Evolutionary conservation across 1,284 basidiomycete species (phyloP), one percentile per base, ranked within the genome.

Genomic region (Agaricales sp.): DNA sequence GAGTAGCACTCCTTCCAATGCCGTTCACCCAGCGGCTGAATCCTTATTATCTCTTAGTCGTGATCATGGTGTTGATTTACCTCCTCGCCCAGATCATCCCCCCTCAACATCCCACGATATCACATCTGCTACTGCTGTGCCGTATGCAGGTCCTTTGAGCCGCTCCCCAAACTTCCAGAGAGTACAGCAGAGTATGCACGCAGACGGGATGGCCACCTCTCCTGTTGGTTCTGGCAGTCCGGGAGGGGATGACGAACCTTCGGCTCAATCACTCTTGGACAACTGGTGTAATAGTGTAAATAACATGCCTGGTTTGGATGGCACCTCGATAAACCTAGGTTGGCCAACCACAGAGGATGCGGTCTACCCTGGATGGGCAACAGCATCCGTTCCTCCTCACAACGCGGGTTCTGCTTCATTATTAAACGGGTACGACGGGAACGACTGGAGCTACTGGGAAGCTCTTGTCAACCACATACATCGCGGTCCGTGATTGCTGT

Each of bases 371-470:
- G 76, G 78, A 4, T 82, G 81, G 80, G 67, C 75, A 22, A 75
- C 71, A n/a, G 60, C 67, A 12, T 63, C 66, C 12, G 61, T 67
- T 38, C 55, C 46, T 41, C 45, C 63, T 49, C 54, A 67, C 2
- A 57, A 56, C 47, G 64, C 63, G 21, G 58, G 66, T n/a, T 58
- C 58, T 39, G 74, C 77, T 53, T 67, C 68, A 43, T 55, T 71
- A 21, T 56, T 77, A 47, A 63, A 68, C 46, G 73, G 70, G 12
- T 57, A 77, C 39, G 84, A 85, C 54, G 78, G 79, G 12, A 75
- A 78, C 22, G 87, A 89, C 63, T 86, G 82, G 76, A 79, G 69
- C 53, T 89, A 89, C 58, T 89, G 87, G 87, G 86, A 89, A 62
- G 79, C 77, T 24, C 62, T 89, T 52, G 82, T 89, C 13, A 84